These are phyloP conservation scores for Boletus eberwhitei DNA, from an alignment of 768 basidiomycete genomes.

Conservation along the genomic window DNA sequence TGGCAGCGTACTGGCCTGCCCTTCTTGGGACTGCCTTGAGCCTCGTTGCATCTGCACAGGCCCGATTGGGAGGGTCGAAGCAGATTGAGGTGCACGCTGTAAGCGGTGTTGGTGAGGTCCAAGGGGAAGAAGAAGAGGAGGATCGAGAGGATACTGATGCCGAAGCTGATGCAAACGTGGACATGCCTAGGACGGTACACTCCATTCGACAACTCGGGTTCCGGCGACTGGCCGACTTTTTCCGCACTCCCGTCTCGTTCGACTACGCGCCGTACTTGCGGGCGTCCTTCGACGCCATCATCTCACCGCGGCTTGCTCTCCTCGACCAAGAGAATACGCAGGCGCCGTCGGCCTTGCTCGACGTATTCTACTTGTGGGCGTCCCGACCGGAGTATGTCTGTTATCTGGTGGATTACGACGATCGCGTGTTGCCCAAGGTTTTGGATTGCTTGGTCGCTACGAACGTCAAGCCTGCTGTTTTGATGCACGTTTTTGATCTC, in stretches of 20 bases:
- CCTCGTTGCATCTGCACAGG: conserved; percentile 64
- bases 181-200: conserved; percentile 45
- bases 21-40: conserved; percentile 68
- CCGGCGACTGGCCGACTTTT: conserved; percentile 86
- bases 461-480: conserved; percentile 83
- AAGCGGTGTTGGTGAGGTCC: conserved; percentile 21
- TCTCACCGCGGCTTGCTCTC: conserved; percentile 74
- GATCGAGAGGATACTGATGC: conserved; percentile 36
- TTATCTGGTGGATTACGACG: conserved; percentile 70
- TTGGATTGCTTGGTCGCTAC: conserved; percentile 78
- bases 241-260: conserved; percentile 68
- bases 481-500: conserved; percentile 81
- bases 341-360: conserved; percentile 83
- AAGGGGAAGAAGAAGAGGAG: conserved; percentile 35
- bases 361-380: conserved; percentile 81
- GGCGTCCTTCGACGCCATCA: conserved; percentile 63
- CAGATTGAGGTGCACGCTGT: conserved; percentile 20
- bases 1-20: conserved; percentile 68
- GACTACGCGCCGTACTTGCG: conserved; percentile 72
- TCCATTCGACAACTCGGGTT: conserved; percentile 79
- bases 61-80: conserved; percentile 38
- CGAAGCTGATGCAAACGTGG: conserved; percentile 35
- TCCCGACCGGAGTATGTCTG: conserved; percentile 49
- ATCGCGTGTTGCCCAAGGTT: conserved; percentile 65
- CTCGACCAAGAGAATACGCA: conserved; percentile 88